Percentiles rank a stretch among this genome's conserved stretches.
phyloP scores from a whole-genome alignment of 441 rosid genomes.

The Iberis amara region DNA sequence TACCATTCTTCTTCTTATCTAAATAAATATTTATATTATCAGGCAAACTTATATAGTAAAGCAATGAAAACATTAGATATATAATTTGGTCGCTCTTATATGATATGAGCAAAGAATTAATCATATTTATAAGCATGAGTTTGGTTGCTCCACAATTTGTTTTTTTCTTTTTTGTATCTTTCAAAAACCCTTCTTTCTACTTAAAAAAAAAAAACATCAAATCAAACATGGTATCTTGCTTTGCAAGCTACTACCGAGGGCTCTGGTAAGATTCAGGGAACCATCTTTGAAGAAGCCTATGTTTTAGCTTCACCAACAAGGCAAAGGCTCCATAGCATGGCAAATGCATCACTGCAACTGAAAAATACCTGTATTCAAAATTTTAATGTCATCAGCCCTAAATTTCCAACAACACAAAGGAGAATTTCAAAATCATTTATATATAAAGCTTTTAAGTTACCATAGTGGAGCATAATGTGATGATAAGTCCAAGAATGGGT shows the following conservation, averaged over 20 bases:
- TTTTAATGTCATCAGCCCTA: neutral
- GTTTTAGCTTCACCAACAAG: conserved; percentile 69
- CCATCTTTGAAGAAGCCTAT: conserved; percentile 54
- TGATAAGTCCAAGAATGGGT: conserved; percentile 86
- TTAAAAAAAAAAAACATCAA: conserved; percentile 9
- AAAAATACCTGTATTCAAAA: conserved; percentile 55
- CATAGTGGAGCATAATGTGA: conserved; percentile 87
- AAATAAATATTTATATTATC: neutral
- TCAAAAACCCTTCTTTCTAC: conserved; percentile 35
- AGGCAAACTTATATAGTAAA: neutral
- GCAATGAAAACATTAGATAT: neutral
- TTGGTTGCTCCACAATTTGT: conserved; percentile 26
- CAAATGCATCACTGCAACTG: conserved; percentile 82
- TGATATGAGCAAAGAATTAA: conserved; percentile 26
- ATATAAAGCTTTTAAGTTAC: conserved; percentile 34
- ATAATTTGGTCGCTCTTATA: conserved; percentile 1
- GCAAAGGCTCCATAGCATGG: conserved; percentile 76
- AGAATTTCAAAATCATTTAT: neutral
- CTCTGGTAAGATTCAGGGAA: conserved; percentile 69
- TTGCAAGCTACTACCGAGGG: conserved; percentile 34
- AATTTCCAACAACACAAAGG: neutral
- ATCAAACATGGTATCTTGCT: conserved; percentile 22
- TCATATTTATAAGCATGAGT: conserved; percentile 25
- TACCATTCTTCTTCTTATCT: no score
- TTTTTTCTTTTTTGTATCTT: conserved; percentile 22